A percentile compares a stretch with the other conserved stretches of the same genome.
Conservation (phyloP, 116 monocot genomes). For the Zostera marina region DNA sequence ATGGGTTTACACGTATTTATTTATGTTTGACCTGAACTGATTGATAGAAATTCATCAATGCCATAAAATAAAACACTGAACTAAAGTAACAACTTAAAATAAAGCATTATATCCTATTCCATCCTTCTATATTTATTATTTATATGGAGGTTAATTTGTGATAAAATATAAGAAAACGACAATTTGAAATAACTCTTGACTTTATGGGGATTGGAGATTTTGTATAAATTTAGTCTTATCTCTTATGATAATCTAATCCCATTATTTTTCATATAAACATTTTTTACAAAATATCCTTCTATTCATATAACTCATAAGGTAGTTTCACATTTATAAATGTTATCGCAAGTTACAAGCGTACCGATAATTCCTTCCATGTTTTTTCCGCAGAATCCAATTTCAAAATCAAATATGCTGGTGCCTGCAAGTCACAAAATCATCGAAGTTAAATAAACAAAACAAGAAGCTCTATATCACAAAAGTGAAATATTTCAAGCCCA, state of each 20-base stretch:
- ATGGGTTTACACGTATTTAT: neutral
- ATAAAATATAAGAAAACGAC: too few relatives aligned
- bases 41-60: neutral
- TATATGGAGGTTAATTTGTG: too few relatives aligned
- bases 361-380: conserved; percentile 97
- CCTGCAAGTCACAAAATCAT: conserved; percentile 26
- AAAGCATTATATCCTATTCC: too few relatives aligned
- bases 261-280: too few relatives aligned
- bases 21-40: neutral
- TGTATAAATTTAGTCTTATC: too few relatives aligned
- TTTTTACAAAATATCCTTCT: too few relatives aligned
- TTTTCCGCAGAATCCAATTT: conserved; percentile 92
- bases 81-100: too few relatives aligned
- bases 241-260: too few relatives aligned
- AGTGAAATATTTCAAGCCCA: neutral
- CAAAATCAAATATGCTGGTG: conserved; percentile 66
- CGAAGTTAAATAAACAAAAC: neutral
- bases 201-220: too few relatives aligned
- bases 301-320: neutral
- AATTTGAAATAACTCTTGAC: too few relatives aligned
- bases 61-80: too few relatives aligned
- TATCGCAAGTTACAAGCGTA: conserved; percentile 36
- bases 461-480: neutral
- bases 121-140: too few relatives aligned
- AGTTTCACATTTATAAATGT: neutral